Evolutionary conservation across 2,329 filamentous ascomycete genomes (phyloP).

Genomic region (Fusarium neocosmosporiellum): DNA sequence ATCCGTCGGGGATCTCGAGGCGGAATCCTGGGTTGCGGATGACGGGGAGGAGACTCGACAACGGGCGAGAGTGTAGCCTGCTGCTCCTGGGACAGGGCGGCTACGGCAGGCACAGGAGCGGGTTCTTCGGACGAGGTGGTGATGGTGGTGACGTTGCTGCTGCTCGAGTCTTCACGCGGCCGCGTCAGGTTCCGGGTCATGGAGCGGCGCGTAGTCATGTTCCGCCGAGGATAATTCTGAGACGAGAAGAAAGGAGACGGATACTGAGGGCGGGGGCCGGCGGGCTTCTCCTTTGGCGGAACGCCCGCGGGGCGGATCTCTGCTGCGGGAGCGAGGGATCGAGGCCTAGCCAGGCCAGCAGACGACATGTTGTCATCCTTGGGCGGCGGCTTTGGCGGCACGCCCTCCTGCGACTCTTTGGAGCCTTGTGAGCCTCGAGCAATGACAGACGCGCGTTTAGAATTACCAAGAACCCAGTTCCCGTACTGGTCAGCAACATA

Average conservation of each 20-base stretch:
- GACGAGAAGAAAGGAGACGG: conserved; percentile 42
- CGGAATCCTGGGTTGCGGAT: conserved; percentile 49
- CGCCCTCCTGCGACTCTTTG: conserved; percentile 17
- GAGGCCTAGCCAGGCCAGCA: conserved; percentile 2
- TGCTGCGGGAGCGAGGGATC: conserved; percentile 43
- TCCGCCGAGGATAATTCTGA: conserved; percentile 37
- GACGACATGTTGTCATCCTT: conserved; percentile 29
- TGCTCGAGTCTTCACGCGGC: conserved; percentile 42
- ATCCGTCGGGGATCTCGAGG: conserved; percentile 36
- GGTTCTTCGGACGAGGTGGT: conserved; percentile 46
- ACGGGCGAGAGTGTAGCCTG: conserved; percentile 59
- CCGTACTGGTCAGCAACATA: conserved; percentile 65
- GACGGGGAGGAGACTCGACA: conserved; percentile 57
- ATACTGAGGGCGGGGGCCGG: conserved; percentile 33
- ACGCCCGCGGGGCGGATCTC: conserved; percentile 46
- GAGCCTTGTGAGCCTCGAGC: conserved; percentile 37
- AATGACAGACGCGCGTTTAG: conserved; percentile 44
- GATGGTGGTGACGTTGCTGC: conserved; percentile 49
- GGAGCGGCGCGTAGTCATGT: conserved; percentile 32
- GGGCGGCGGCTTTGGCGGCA: conserved; percentile 31
- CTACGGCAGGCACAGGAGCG: conserved; percentile 15
- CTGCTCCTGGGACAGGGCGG: conserved; percentile 30
- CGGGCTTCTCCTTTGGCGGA: conserved; percentile 30
- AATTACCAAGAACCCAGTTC: conserved; percentile 63
- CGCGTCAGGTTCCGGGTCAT: conserved; percentile 36